Percentiles rank a stretch among this genome's conserved stretches.
Conservation (phyloP, 192 early-diverging fungal species). For the Lobulomyces angularis region DNA sequence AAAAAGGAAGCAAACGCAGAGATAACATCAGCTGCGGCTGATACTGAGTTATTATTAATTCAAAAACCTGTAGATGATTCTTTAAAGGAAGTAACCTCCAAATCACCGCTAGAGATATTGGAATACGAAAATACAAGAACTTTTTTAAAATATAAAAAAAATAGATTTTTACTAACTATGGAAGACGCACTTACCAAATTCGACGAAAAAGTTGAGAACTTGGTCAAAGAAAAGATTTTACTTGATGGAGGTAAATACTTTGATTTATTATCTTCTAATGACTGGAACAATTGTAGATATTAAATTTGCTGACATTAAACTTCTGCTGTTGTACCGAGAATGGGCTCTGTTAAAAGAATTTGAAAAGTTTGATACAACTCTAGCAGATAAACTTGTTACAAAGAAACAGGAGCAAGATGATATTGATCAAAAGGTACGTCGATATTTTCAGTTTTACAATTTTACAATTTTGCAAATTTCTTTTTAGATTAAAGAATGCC, state of each 20-base stretch:
- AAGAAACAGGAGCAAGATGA: constrained; percentile 42
- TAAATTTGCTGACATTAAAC: constrained; percentile 46
- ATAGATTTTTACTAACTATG: constrained; percentile 15
- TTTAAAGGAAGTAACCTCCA: neutral
- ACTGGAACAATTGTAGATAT: constrained; percentile 22
- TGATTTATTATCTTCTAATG: neutral
- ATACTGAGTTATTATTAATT: neutral
- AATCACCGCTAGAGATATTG: constrained; percentile 14
- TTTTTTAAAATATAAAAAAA: constrained; percentile 17
- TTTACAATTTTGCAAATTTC: neutral
- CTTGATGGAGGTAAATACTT: constrained; percentile 31
- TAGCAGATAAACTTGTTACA: constrained; percentile 36
- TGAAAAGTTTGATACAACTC: constrained; percentile 42
- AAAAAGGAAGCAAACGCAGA: constrained; percentile 9
- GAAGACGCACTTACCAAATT: constrained; percentile 20
- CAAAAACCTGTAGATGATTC: constrained; percentile 1
- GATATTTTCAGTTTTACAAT: constrained; percentile 3
- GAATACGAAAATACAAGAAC: constrained; percentile 22
- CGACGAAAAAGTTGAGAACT: constrained; percentile 22
- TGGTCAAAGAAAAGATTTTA: constrained; percentile 35
- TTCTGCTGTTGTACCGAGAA: constrained; percentile 46
- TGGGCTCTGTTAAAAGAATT: constrained; percentile 56
- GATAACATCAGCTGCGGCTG: neutral
- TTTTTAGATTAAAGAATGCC: constrained; percentile 42
- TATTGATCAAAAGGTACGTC: constrained; percentile 33